These are phyloP conservation scores for Colletotrichum chlorophyti DNA, from an alignment of 2,329 filamentous ascomycete species.

Conservation along the genomic window DNA sequence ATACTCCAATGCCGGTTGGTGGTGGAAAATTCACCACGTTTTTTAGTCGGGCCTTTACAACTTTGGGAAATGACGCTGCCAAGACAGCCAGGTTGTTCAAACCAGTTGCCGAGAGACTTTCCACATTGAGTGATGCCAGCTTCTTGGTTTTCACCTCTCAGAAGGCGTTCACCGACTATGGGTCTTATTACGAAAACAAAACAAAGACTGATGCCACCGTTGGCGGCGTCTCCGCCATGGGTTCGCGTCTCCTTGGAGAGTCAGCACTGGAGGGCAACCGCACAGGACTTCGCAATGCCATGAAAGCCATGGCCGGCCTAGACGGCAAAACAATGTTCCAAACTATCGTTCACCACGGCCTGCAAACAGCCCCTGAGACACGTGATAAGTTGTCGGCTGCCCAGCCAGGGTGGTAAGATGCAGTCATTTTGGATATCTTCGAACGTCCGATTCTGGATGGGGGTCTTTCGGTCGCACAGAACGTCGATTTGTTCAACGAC, in stretches of 20 bases:
- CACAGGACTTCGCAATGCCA: background rate
- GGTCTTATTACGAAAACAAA: background rate
- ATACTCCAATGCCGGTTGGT: background rate
- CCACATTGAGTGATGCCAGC: background rate
- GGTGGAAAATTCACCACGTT: conserved; percentile 7
- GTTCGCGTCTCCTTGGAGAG: background rate
- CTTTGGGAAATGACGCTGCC: background rate
- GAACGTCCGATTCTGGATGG: conserved; percentile 44
- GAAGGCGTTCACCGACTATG: background rate
- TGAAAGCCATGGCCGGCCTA: conserved; percentile 2
- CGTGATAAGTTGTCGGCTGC: background rate
- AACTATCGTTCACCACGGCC: conserved; percentile 13
- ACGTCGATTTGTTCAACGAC: background rate
- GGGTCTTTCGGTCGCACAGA: background rate
- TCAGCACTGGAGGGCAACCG: background rate
- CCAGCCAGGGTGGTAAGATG: conserved; percentile 8
- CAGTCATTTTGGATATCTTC: conserved; percentile 45
- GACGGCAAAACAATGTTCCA: background rate
- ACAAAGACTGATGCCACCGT: background rate
- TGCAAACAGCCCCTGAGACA: background rate
- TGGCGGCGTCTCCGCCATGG: background rate
- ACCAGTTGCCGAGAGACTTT: background rate
- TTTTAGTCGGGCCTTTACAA: conserved; percentile 2
- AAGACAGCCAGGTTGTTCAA: background rate
- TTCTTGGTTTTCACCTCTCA: conserved; percentile 1